Evolutionary conservation across 2,329 filamentous ascomycete genomes (phyloP).

Genomic region (Hypocreales sp.): DNA sequence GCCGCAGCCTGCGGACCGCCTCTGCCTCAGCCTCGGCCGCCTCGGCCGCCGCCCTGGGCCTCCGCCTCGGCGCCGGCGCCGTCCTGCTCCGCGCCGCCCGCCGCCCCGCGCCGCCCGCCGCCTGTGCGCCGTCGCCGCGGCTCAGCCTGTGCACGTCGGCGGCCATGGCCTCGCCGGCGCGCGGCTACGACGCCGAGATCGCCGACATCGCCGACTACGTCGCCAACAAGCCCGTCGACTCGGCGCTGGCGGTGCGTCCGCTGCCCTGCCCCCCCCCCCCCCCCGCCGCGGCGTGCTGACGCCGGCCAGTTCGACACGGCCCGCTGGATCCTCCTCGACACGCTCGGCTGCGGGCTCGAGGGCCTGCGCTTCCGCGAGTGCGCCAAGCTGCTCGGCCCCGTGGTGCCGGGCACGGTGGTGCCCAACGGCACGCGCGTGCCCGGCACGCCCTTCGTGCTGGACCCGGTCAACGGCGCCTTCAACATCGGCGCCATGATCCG

Average conservation of each 20-base stretch:
- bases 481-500: slow-evolving; percentile 98
- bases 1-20: slow-evolving; percentile 36
- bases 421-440: slow-evolving; percentile 86
- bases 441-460: slow-evolving; percentile 85
- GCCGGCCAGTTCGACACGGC: slow-evolving; percentile 71
- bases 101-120: slow-evolving; percentile 17
- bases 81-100: too few species aligned
- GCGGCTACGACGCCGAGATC: slow-evolving; percentile 81
- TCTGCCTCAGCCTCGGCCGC: slow-evolving; percentile 38
- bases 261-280: background rate
- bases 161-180: slow-evolving; percentile 30
- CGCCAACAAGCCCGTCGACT: slow-evolving; percentile 80
- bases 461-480: slow-evolving; percentile 91
- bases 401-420: slow-evolving; percentile 79
- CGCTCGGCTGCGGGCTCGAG: slow-evolving; percentile 90
- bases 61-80: too few species aligned
- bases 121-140: slow-evolving; percentile 2
- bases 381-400: slow-evolving; percentile 82
- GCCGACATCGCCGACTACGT: slow-evolving; percentile 91
- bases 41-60: too few species aligned
- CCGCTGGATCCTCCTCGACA: slow-evolving; percentile 92
- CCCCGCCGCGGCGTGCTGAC: too few species aligned
- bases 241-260: slow-evolving; percentile 71
- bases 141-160: slow-evolving; percentile 27
- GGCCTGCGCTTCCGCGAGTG: slow-evolving; percentile 92